Evolutionary conservation across 169 alveolate species (phyloP).

Genomic region (Fabrea salina): DNA sequence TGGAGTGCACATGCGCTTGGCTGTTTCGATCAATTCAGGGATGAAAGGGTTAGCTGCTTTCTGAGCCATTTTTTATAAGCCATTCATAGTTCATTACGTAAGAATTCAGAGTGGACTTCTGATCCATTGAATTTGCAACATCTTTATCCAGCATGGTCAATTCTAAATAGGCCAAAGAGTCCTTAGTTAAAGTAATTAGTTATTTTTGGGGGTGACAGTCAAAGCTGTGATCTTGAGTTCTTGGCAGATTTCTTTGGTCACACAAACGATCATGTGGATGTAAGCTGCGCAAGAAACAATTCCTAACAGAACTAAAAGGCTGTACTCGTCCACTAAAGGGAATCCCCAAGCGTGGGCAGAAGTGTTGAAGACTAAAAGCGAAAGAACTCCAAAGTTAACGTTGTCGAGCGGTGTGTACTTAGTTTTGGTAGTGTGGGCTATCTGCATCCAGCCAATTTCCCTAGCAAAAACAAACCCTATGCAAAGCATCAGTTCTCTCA

Average conservation of each 20-base stretch:
- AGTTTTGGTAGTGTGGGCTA: neutral
- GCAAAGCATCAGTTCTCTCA: constrained; percentile 6
- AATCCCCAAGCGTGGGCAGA: neutral
- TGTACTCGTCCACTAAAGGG: neutral
- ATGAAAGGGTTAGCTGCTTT: constrained; percentile 19
- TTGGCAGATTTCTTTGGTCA: neutral
- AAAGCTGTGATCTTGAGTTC: neutral
- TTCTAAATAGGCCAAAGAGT: too few relatives aligned
- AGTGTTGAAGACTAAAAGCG: neutral
- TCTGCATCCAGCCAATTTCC: constrained; percentile 17
- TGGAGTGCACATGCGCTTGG: constrained; percentile 74
- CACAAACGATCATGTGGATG: neutral
- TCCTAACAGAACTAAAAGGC: neutral
- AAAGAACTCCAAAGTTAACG: neutral
- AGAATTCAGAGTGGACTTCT: too few relatives aligned
- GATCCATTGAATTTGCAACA: too few relatives aligned
- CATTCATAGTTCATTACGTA: neutral
- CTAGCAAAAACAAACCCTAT: constrained; percentile 18
- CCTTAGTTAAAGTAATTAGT: too few relatives aligned
- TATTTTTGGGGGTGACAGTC: too few relatives aligned
- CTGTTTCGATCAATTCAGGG: constrained; percentile 73
- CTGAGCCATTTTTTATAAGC: neutral
- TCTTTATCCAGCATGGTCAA: too few relatives aligned
- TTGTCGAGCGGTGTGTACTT: neutral
- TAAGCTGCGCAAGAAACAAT: neutral